Conservation (phyloP, 805 yeast species). For the Wickerhamiella hasegawae region DNA sequence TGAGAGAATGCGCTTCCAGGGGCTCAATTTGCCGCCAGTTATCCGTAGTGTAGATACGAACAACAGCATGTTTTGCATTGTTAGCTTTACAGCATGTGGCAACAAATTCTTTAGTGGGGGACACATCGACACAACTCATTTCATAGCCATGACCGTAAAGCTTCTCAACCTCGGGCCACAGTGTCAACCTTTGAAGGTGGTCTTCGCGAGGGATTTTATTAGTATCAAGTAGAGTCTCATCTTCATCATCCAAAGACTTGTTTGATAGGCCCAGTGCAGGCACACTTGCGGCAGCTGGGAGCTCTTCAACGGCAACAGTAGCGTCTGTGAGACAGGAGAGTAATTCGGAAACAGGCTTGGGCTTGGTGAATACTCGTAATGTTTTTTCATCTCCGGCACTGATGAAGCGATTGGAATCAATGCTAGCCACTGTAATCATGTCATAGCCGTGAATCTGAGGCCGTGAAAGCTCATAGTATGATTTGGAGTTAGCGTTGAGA, state of each 20-base stretch:
- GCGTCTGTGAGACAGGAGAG: slow-evolving; percentile 15
- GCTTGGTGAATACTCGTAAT: slow-evolving; percentile 75
- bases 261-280: slow-evolving; percentile 92
- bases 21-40: slow-evolving; percentile 47
- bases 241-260: slow-evolving; percentile 34
- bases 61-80: slow-evolving; percentile 66
- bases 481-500: slow-evolving; percentile 17
- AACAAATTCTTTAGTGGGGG: slow-evolving; percentile 43
- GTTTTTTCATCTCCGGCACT: slow-evolving; percentile 96
- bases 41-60: slow-evolving; percentile 50
- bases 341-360: slow-evolving; percentile 51
- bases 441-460: slow-evolving; percentile 98
- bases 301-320: slow-evolving; percentile 11
- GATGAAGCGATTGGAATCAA: slow-evolving; percentile 49
- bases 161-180: slow-evolving; percentile 93
- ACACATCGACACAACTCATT: slow-evolving; percentile 58
- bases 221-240: slow-evolving; percentile 27
- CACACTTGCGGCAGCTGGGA: slow-evolving; percentile 75
- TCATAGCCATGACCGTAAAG: slow-evolving; percentile 97
- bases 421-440: slow-evolving; percentile 62
- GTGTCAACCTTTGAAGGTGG: slow-evolving; percentile 73
- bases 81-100: slow-evolving; percentile 92
- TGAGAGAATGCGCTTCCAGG: slow-evolving; percentile 44
- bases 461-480: slow-evolving; percentile 88
- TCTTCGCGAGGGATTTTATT: slow-evolving; percentile 71